A percentile compares a stretch with the other conserved stretches of the same genome.
Evolutionary conservation across 2,329 filamentous ascomycete genomes (phyloP).

Genomic region (Coccinonectria pachysandricola): DNA sequence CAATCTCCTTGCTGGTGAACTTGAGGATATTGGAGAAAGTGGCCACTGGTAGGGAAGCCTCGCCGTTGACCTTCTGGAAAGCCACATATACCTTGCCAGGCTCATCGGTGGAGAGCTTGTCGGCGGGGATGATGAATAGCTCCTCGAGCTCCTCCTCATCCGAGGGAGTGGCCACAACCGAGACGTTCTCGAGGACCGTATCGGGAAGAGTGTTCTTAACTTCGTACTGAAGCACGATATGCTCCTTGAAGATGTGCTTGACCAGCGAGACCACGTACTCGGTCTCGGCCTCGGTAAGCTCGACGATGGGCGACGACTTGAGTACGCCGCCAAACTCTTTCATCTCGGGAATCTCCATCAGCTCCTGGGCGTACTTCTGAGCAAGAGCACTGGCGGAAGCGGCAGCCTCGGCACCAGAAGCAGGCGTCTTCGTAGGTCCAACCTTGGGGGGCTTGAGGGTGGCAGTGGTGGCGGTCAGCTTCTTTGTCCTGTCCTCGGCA

Average conservation of each 20-base stretch:
- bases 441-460: slow-evolving; percentile 88
- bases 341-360: slow-evolving; percentile 84
- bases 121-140: slow-evolving; percentile 85
- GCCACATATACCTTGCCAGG: slow-evolving; percentile 92
- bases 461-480: slow-evolving; percentile 84
- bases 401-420: slow-evolving; percentile 61
- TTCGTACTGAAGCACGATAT: slow-evolving; percentile 91
- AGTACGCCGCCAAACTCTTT: slow-evolving; percentile 80
- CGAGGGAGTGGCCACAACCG: slow-evolving; percentile 66
- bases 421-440: slow-evolving; percentile 61
- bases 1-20: slow-evolving; percentile 97
- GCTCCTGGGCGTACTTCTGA: slow-evolving; percentile 80
- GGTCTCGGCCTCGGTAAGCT: slow-evolving; percentile 93
- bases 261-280: slow-evolving; percentile 91
- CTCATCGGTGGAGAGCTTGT: slow-evolving; percentile 72
- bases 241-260: slow-evolving; percentile 97
- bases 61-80: slow-evolving; percentile 74
- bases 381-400: slow-evolving; percentile 70
- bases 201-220: slow-evolving; percentile 94
- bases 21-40: slow-evolving; percentile 89
- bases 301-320: slow-evolving; percentile 77
- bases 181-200: slow-evolving; percentile 82
- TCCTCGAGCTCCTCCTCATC: slow-evolving; percentile 81
- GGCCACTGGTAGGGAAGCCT: slow-evolving; percentile 64
- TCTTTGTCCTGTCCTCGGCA: slow-evolving; percentile 93